Conservation (phyloP, 2,329 filamentous ascomycete species). For the Aspergillus ibericus region DNA sequence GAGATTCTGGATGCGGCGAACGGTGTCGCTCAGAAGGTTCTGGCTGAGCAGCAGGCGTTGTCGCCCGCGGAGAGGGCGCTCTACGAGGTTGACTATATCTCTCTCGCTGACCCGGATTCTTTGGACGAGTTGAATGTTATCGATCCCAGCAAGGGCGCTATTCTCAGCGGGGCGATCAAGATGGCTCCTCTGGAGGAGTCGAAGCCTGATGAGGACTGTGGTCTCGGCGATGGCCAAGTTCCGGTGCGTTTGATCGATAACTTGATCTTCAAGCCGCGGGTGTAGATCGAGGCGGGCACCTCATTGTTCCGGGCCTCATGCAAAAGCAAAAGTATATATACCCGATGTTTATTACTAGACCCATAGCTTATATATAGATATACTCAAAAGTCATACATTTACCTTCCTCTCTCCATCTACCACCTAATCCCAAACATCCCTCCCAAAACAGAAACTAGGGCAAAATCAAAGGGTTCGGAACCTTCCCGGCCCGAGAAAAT, state of each 20-base stretch:
- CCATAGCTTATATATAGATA: neutral
- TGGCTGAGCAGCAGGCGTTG: constrained; percentile 63
- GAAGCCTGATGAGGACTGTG: constrained; percentile 67
- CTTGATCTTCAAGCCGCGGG: constrained; percentile 62
- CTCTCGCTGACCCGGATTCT: constrained; percentile 79
- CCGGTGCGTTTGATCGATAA: constrained; percentile 92
- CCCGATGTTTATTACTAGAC: neutral
- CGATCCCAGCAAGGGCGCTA: constrained; percentile 69
- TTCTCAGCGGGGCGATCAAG: constrained; percentile 86
- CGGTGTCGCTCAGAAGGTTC: constrained; percentile 55
- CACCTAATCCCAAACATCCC: neutral
- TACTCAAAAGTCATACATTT: neutral
- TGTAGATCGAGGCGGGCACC: neutral
- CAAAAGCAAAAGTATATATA: neutral
- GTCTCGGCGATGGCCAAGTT: constrained; percentile 70
- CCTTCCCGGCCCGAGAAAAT: constrained; percentile 34
- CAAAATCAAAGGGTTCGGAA: constrained; percentile 31
- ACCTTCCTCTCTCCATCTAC: neutral
- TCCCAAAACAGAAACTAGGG: constrained; percentile 33
- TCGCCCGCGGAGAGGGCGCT: constrained; percentile 61
- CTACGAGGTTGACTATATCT: constrained; percentile 90
- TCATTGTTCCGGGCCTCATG: neutral
- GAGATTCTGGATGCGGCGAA: constrained; percentile 73
- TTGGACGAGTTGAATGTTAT: constrained; percentile 75
- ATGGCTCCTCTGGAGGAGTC: constrained; percentile 79